phyloP scores from a whole-genome alignment of 106 monocot species.

The Acanthochlamys bracteata region DNA sequence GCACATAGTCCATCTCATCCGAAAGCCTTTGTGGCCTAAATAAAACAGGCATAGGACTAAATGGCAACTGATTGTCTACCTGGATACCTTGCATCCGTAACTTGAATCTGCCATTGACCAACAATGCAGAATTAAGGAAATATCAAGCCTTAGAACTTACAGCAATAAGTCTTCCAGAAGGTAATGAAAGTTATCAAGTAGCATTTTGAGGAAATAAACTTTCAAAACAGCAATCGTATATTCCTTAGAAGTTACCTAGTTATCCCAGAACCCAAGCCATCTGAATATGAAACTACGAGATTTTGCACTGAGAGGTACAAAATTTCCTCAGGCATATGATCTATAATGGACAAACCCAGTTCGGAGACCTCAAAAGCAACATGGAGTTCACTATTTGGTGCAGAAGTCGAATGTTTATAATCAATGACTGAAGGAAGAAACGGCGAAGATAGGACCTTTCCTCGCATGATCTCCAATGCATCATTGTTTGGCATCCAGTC shows the following conservation, averaged over 20 bases:
- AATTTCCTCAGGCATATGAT: constrained; percentile 93
- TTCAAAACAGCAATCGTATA: not conserved
- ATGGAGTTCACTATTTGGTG: constrained; percentile 64
- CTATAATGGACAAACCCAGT: constrained; percentile 69
- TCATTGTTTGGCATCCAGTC: constrained; percentile 83
- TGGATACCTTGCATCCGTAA: constrained; percentile 65
- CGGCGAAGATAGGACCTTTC: constrained; percentile 19
- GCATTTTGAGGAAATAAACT: not conserved
- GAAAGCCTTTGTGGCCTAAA: constrained; percentile 53
- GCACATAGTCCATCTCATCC: constrained; percentile 51
- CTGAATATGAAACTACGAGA: constrained; percentile 69
- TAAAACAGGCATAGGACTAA: constrained; percentile 90
- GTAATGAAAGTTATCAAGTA: too few species aligned
- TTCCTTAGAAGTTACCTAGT: constrained; percentile 52
- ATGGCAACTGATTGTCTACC: constrained; percentile 89
- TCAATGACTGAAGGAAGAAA: constrained; percentile 43
- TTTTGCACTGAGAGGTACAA: constrained; percentile 72
- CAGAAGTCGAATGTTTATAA: constrained; percentile 30
- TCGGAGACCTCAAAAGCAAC: constrained; percentile 75
- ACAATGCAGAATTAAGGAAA: not conserved
- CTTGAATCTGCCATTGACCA: constrained; percentile 62
- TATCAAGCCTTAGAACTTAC: not conserved
- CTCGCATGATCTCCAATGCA: constrained; percentile 6
- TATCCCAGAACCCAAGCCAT: constrained; percentile 78
- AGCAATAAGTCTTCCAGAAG: too few species aligned